Evolutionary conservation across 768 basidiomycete genomes (phyloP), one percentile per base, ranked within the genome.

Genomic region (Agrocybe pediades): DNA sequence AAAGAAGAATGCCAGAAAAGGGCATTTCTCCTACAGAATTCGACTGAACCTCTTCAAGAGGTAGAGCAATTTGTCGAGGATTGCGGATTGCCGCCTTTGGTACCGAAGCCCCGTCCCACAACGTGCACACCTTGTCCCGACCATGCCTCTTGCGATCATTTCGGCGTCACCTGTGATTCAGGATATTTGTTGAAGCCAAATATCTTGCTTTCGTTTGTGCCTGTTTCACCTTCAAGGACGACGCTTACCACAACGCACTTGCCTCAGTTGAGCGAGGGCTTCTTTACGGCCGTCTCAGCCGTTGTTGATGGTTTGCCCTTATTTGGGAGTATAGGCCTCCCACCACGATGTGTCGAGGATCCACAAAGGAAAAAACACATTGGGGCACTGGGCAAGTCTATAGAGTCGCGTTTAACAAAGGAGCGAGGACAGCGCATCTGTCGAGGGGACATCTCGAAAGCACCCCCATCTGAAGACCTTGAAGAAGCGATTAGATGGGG

Each of bases 401-500:
- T 93, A 46, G 88, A 91, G 67, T 71, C 75, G 24, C 68, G 80
- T 43, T 76, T 90, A 53, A 82, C 82, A 9, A 76, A 80, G 62
- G 83, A 85, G 68, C 76, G 84, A 59, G 86, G 92, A 39, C 74
- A 71, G 60, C 79, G 83, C 54, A 58, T 90, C 9, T 94, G 92
- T 67, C 74, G 73, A 33, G 83, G 85, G 33, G 80, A 78, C 43
- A 53, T 63, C n/a, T 46, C 55, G 21, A 58, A 74, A 27, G 27
- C 16, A 64, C 69, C 16, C 42, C 65, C 70, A 53, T 81, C 85
- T 49, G 85, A 82, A 9, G 83, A 84, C 55, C 27, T 48, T 29
- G 59, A 58, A 29, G 86, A 90, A 60, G 91, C 89, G n/a, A 80
- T 78, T 65, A 81, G 75, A 63, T 93, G 88, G 87, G 92, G 92